phyloP scores from a whole-genome alignment of 169 alveolate species.

The Cryptosporidium viatorum region DNA sequence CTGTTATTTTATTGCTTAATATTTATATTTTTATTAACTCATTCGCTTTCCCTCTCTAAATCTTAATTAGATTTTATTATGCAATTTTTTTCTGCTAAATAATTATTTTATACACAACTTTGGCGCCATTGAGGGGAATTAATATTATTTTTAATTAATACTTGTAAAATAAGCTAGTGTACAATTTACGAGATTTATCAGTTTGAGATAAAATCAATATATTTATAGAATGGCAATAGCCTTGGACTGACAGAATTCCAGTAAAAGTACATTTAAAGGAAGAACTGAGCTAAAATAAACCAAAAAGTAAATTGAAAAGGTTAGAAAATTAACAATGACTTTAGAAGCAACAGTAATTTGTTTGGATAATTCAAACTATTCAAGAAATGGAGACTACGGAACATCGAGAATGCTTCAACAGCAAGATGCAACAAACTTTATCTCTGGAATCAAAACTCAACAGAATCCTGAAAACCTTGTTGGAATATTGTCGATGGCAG shows the following conservation, averaged over 20 bases:
- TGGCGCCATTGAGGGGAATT: conserved; percentile 8
- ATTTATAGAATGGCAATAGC: background rate
- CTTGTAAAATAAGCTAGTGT: background rate
- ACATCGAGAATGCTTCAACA: conserved; percentile 93
- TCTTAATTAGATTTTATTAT: background rate
- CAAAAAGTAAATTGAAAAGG: background rate
- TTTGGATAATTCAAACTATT: conserved; percentile 96
- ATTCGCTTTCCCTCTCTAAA: background rate
- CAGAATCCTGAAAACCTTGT: conserved; percentile 93
- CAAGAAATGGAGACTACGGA: conserved; percentile 94
- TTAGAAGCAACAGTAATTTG: conserved; percentile 96
- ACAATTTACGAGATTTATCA: conserved; percentile 7
- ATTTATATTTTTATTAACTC: background rate
- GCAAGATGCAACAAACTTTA: conserved; percentile 88
- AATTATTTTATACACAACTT: background rate
- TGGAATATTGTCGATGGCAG: conserved; percentile 95
- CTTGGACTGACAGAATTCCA: background rate
- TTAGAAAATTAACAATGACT: conserved; percentile 84
- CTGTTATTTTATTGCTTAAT: background rate
- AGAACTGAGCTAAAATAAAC: background rate
- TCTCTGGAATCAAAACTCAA: conserved; percentile 88
- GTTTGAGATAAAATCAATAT: background rate
- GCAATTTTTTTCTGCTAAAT: background rate
- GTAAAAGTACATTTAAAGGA: background rate
- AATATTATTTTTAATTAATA: background rate